These are phyloP conservation scores for Coriaria nepalensis DNA, from an alignment of 306 rosid genomes.

Conservation along the genomic window DNA sequence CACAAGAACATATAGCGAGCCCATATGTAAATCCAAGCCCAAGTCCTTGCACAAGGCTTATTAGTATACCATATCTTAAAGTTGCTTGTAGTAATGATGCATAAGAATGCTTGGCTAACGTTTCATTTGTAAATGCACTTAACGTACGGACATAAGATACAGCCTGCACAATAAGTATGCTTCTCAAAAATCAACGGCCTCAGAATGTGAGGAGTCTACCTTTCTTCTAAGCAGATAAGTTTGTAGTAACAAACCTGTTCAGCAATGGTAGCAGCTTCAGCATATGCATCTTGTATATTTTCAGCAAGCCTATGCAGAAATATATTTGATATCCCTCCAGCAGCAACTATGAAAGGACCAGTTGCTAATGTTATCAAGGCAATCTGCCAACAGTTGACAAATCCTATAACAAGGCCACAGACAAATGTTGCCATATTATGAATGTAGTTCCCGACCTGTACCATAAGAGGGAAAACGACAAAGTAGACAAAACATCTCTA, in stretches of 20 bases:
- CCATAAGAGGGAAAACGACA: too few species aligned
- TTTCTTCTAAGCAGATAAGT: too few species aligned
- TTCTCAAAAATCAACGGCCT: too few species aligned
- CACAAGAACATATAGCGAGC: slow-evolving; percentile 99
- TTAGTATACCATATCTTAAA: slow-evolving; percentile 91
- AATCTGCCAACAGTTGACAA: slow-evolving; percentile 96
- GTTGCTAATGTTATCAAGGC: slow-evolving; percentile 89
- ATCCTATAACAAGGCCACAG: slow-evolving; percentile 92
- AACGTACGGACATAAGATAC: slow-evolving; percentile 83
- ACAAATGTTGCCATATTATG: slow-evolving; percentile 99
- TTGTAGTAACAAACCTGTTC: too few species aligned
- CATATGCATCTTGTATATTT: slow-evolving; percentile 99
- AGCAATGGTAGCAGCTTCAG: slow-evolving; percentile 99
- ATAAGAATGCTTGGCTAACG: slow-evolving; percentile 93
- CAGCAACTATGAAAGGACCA: slow-evolving; percentile 98
- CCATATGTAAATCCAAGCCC: slow-evolving; percentile 99
- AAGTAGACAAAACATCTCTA: too few species aligned
- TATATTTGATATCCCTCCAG: slow-evolving; percentile 98
- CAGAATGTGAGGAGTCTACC: too few species aligned
- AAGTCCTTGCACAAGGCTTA: slow-evolving; percentile 98
- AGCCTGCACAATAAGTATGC: slow-evolving; percentile 83
- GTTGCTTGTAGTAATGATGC: slow-evolving; percentile 98
- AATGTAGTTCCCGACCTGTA: slow-evolving; percentile 96
- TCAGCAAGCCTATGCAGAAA: slow-evolving; percentile 99
- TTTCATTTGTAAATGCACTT: slow-evolving; percentile 91